Evolutionary conservation across 2,329 filamentous ascomycete genomes (phyloP).

Genomic region (Xylariaceae sp.): DNA sequence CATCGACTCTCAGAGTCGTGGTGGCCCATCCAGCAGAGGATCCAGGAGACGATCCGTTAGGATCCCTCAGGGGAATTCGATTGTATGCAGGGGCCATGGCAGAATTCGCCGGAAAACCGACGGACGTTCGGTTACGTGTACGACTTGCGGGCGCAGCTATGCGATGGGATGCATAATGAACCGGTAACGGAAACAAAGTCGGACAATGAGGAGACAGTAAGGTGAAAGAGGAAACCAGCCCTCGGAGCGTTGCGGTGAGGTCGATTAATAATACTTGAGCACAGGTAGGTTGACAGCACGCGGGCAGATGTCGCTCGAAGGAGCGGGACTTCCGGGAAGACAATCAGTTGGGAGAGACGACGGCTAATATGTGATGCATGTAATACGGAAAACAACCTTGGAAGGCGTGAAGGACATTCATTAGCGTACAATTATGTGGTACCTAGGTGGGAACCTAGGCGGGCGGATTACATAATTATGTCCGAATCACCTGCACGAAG

Average conservation of each 20-base stretch:
- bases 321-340: not conserved
- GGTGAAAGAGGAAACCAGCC: constrained; percentile 20
- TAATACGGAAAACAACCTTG: not conserved
- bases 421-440: too few species aligned
- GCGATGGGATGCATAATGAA: constrained; percentile 22
- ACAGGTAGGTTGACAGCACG: not conserved
- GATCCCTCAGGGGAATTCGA: constrained; percentile 42
- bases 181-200: constrained; percentile 5
- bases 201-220: not conserved
- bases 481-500: too few species aligned
- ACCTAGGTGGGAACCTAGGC: too few species aligned
- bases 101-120: constrained; percentile 12
- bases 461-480: too few species aligned
- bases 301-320: constrained; percentile 3
- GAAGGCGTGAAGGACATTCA: too few species aligned
- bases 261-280: too few species aligned
- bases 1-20: constrained; percentile 84
- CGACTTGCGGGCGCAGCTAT: constrained; percentile 14
- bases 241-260: constrained; percentile 17
- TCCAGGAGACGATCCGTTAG: constrained; percentile 31
- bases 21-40: constrained; percentile 65
- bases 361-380: not conserved
- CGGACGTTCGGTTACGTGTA: constrained; percentile 6
- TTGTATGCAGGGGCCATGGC: constrained; percentile 51
- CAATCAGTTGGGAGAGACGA: not conserved